phyloP scores from a whole-genome alignment of 2,329 filamentous ascomycete genomes.

The Cercospora sp. region DNA sequence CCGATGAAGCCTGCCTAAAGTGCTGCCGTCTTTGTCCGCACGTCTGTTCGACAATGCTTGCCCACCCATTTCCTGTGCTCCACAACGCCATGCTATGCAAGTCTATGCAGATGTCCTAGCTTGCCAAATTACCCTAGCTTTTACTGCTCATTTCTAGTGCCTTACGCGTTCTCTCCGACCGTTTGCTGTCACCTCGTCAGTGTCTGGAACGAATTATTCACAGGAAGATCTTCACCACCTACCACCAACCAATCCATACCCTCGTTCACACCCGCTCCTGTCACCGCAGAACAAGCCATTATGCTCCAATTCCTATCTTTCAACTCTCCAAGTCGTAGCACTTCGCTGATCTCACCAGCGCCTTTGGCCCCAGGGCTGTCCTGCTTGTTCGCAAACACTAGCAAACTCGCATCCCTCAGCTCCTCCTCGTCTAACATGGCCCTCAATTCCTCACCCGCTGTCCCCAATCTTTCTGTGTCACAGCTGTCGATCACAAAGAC shows the following conservation, averaged over 20 bases:
- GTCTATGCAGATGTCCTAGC: conserved; percentile 6
- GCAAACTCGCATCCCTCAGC: conserved; percentile 82
- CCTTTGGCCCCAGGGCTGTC: conserved; percentile 96
- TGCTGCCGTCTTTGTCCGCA: conserved; percentile 18
- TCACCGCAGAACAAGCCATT: conserved; percentile 93
- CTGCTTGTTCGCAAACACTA: conserved; percentile 99
- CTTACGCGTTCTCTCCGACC: conserved; percentile 30
- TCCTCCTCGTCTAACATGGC: conserved; percentile 98
- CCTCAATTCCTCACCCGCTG: conserved; percentile 85
- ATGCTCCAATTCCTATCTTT: conserved; percentile 99
- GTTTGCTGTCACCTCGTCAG: conserved; percentile 29
- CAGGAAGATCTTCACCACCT: conserved; percentile 40
- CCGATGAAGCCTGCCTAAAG: not conserved
- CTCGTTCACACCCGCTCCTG: conserved; percentile 90
- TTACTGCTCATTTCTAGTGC: not conserved
- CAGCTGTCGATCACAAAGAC: conserved; percentile 99
- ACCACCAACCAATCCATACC: conserved; percentile 99
- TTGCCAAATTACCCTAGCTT: conserved; percentile 4
- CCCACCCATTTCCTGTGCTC: not conserved
- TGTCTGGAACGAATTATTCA: not conserved
- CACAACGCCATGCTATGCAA: conserved; percentile 18
- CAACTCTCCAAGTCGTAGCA: conserved; percentile 82
- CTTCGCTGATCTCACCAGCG: conserved; percentile 94
- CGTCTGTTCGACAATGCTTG: conserved; percentile 14
- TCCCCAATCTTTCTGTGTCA: conserved; percentile 91